Conservation (phyloP, 345 rosid genomes). For the Eutrema heterophyllum region DNA sequence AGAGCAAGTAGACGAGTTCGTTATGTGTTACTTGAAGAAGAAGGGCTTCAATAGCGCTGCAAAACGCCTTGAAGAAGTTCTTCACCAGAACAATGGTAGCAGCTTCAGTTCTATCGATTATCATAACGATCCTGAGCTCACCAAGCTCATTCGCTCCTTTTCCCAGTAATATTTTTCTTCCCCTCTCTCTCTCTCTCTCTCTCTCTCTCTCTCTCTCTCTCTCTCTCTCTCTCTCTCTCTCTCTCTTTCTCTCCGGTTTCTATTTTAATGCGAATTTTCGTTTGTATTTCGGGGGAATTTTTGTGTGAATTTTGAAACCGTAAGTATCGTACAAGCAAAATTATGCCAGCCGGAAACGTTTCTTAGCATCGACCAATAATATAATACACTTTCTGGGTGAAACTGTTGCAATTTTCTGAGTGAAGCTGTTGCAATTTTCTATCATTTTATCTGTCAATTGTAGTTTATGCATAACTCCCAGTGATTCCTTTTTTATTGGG, state of each 20-base stretch:
- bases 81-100: slow-evolving; percentile 46
- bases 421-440: background rate
- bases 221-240: background rate
- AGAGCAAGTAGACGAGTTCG: slow-evolving; percentile 49
- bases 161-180: slow-evolving; percentile 45
- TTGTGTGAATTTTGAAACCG: background rate
- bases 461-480: background rate
- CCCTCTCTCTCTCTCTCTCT: background rate
- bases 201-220: background rate
- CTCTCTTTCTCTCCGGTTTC: background rate
- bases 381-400: background rate
- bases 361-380: background rate
- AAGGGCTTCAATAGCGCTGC: slow-evolving; percentile 71
- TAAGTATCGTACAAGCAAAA: background rate
- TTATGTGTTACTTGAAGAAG: slow-evolving; percentile 77
- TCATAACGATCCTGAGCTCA: slow-evolving; percentile 67
- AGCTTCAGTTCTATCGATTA: slow-evolving; percentile 36
- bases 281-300: background rate
- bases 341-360: background rate
- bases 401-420: background rate
- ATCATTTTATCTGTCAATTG: background rate
- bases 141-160: slow-evolving; percentile 64
- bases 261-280: background rate
- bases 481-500: background rate
- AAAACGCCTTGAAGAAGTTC: slow-evolving; percentile 43